Evolutionary conservation across 306 rosid species (phyloP), one percentile per base, ranked within the genome.

Genomic region (Vigna trinervia): DNA sequence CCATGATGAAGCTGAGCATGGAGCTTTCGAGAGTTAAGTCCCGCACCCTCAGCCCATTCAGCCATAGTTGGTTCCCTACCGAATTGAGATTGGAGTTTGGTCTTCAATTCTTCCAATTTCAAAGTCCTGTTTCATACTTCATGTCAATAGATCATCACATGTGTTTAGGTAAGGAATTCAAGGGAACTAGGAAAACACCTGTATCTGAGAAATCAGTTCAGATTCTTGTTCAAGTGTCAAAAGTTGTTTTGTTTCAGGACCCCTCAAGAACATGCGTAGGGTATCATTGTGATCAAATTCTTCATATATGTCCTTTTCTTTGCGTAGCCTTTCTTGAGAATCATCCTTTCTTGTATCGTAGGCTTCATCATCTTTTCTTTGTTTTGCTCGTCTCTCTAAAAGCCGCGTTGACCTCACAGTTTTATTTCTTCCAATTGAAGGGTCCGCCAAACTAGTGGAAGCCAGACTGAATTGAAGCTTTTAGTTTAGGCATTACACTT

Each of bases 21-120:
- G 72, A 94, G 85, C 59, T 6, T 71, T 56, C 73, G 87, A 79
- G 87, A 83, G 66, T 82, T 88, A 74, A 92, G 80, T 57, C 95
- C 97, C 53, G 83, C 86, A 19, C 96, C 90, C 79, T 89, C 89
- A 23, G 98, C 96, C 98, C 97, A 92, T 80, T 94, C 98, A 28
- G 86, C 85, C 28, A 90, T 53, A 71, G 97, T 92, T 75, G 97
- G 96, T 84, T 94, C 97, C 65, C 89, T 87, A 53, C 92, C 90
- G 83, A 88, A 92, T 77, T 94, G 93, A 45, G 95, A 90, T 84
- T 89, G 95, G 82, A 94, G 91, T 67, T 82, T 88, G 69, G 39
- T 61, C 83, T 94, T 92, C 82, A 83, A 85, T 53, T 84, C 81
- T 68, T 92, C 92, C 69, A 94, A 85, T 82, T 83, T 83, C 77